Evolutionary conservation across 2,329 filamentous ascomycete genomes (phyloP).

Genomic region (Phaeosphaeria sp.): DNA sequence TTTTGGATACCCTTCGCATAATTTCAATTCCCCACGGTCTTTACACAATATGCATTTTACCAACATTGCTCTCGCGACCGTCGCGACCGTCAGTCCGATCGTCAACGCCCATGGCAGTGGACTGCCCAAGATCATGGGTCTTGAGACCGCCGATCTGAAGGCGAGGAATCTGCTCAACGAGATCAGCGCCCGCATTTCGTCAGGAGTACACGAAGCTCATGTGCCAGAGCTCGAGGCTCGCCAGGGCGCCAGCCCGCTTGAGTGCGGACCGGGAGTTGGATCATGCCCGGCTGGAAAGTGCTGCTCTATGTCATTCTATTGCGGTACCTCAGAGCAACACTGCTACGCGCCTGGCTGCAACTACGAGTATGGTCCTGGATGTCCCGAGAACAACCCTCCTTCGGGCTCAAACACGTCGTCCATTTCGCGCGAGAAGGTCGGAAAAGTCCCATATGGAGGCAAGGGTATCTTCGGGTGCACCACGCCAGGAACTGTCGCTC

Average conservation of each 20-base stretch:
- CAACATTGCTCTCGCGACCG: constrained; percentile 34
- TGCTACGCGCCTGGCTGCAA: constrained; percentile 70
- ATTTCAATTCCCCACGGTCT: not conserved
- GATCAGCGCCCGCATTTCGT: constrained; percentile 33
- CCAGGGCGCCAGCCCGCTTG: constrained; percentile 30
- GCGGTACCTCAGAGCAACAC: constrained; percentile 61
- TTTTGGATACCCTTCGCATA: not conserved
- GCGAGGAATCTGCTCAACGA: constrained; percentile 39
- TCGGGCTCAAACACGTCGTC: constrained; percentile 63
- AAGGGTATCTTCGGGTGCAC: constrained; percentile 63
- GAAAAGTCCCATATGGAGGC: constrained; percentile 63
- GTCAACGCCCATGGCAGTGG: constrained; percentile 39
- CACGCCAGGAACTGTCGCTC: constrained; percentile 64
- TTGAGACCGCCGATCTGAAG: constrained; percentile 44
- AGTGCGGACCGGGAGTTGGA: constrained; percentile 42
- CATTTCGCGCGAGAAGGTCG: constrained; percentile 61
- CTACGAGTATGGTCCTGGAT: constrained; percentile 65
- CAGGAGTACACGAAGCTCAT: constrained; percentile 26
- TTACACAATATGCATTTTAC: constrained; percentile 41
- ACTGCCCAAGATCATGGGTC: constrained; percentile 42
- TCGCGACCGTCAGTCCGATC: constrained; percentile 38
- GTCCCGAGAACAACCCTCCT: constrained; percentile 65
- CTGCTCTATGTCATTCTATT: constrained; percentile 52
- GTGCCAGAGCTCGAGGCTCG: constrained; percentile 22
- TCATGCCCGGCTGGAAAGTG: constrained; percentile 44